phyloP scores from a whole-genome alignment of 75 land plant species.

The Sequoia sempervirens region DNA sequence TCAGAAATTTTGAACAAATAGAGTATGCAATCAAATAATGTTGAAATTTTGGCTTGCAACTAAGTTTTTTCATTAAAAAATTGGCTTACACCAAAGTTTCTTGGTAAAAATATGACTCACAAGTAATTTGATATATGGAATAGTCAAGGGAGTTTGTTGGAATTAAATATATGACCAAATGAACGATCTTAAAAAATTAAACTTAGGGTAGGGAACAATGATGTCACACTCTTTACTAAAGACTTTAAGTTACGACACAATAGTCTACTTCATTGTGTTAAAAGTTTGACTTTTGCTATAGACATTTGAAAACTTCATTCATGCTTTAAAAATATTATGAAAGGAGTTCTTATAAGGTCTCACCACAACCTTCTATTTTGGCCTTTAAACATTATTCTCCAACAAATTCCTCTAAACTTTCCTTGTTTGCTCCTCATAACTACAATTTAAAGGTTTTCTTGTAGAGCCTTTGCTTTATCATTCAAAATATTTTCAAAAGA shows the following conservation, averaged over 20 bases:
- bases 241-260: too few species aligned
- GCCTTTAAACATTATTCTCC: too few species aligned
- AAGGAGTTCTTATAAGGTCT: too few species aligned
- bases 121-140: neutral
- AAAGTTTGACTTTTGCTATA: too few species aligned
- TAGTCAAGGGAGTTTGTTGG: neutral
- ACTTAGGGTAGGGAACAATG: neutral
- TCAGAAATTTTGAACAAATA: neutral
- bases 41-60: neutral
- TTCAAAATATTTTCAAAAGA: too few species aligned
- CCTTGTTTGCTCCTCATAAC: too few species aligned
- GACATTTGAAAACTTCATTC: neutral
- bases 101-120: neutral
- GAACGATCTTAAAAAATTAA: neutral
- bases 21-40: neutral
- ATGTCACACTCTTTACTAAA: neutral
- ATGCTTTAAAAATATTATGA: neutral
- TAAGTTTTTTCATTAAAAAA: neutral
- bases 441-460: too few species aligned
- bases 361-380: too few species aligned
- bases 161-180: neutral
- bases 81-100: neutral
- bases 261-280: too few species aligned
- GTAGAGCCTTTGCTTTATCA: too few species aligned
- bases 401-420: too few species aligned